Evolutionary conservation across 163 green algal species (phyloP), one percentile per base, ranked within the genome.

Genomic region (Chlorella variabilis): DNA sequence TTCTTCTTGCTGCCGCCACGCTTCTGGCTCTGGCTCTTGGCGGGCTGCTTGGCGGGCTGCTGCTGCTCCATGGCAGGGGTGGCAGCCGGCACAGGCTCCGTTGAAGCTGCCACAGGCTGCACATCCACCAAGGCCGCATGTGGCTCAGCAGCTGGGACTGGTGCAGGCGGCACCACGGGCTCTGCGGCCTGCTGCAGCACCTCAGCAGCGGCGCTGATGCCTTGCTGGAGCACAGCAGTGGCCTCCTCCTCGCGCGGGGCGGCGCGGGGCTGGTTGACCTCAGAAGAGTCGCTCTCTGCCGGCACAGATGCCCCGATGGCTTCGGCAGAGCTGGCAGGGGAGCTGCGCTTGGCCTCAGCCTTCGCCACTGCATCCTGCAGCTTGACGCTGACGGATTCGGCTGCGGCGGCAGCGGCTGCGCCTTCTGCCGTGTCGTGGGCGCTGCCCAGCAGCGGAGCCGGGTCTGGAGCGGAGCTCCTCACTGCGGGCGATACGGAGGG

Each of bases 181-280:
- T 71, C 21, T 9, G 34, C 31, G n/a, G 63, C 9, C 15, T 71
- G 34, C 63, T 71, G 63, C 63, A 71, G 34, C 31, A 71, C 63
- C 63, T n/a, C 33, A 48, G 63, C 63, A 31, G 63, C 63, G 33
- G 63, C 33, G n/a, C 63, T 51, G 63, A 71, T 71, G 63, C 34
- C 33, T 9, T 71, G 33, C 20, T 49, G 63, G 9, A 48, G 63
- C 63, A n/a, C 34, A 29, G 63, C 33, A n/a, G 63, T 33, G 8
- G 63, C 34, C 34, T 67, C n/a, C 27, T 48, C 17, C 33, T 71
- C 63, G 63, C 33, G 34, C 15, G 15, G 49, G 33, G 33, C 33
- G 33, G 33, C 34, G n/a, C 8, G 63, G 3, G 63, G 27, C 7
- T 67, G 59, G 59, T 67, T 38, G 59, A 67, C 59, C 59, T 67